Base-by-base conservation (phyloP, 2,329 filamentous ascomycete species). In the Neopestalotiopsis sp. region DNA sequence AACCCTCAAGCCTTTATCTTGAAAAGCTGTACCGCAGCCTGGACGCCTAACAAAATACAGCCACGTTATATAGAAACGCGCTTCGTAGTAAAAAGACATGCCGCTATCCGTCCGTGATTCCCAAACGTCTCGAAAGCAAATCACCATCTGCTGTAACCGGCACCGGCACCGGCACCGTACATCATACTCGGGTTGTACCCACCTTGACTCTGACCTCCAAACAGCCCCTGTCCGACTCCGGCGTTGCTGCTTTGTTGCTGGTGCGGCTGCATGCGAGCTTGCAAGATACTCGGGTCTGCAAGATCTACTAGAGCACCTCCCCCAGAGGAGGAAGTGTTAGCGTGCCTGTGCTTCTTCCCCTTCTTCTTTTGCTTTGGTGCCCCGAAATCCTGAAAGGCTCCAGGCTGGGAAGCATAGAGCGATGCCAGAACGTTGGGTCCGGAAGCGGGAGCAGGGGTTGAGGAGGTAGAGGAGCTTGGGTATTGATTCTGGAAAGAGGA, bases 321-420 rank as follows among this genome's bases (percentile, higher is more conserved):
- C 88, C 93, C 93, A 91, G 94, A 97, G 91, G 95, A 98, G 93
- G 95, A 97, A 95, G 95, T 98, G 94, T 98, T 97, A 96, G 94
- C 95, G 92, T 98, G 95, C 91, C 95, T 97, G 89, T 98, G 95
- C 94, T 98, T 98, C 91, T 97, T 98, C 88, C 94, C 94, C 94
- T 97, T 97, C 91, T 97, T 98, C 92, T 97, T 97, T 90, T 97
- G 94, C 91, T 97, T 97, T 86, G 93, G 92, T 86, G 24, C 24
- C 24, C 92, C 92, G 86, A 92, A 91, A 82, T 97, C 94, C 91
- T 95, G 93, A 86, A 94, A 94, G 85, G 90, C 89, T 87, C 92
- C 93, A 87, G 92, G 86, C 86, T 93, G 92, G 81, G 90, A 88
- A 85, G 92, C 93, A 87, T 97, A 97, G 88, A 96, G 93, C 89